phyloP scores from a whole-genome alignment of 176 grass and related monocot genomes.

The Oryza brachyantha region DNA sequence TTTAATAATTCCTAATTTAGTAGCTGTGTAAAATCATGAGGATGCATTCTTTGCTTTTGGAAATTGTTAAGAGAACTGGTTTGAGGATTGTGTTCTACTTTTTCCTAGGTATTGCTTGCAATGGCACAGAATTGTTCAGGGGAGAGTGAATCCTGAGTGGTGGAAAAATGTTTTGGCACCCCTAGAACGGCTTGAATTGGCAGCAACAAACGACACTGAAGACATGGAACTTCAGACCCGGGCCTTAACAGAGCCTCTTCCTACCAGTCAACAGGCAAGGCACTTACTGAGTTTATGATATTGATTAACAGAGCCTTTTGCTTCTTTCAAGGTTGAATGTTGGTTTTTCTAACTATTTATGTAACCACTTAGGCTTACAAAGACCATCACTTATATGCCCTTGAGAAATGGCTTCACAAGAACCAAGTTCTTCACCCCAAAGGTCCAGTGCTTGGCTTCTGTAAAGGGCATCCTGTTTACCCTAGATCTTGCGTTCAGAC shows the following conservation, averaged over 20 bases:
- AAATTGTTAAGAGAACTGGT: conserved; percentile 21
- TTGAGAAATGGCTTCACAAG: conserved; percentile 92
- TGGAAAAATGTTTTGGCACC: conserved; percentile 75
- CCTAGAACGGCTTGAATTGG: conserved; percentile 65
- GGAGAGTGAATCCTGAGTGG: conserved; percentile 72
- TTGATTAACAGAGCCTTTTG: background rate
- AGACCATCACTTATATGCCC: conserved; percentile 81
- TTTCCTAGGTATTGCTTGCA: conserved; percentile 81
- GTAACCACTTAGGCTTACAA: conserved; percentile 70
- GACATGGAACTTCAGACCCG: conserved; percentile 89
- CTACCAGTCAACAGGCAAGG: conserved; percentile 86
- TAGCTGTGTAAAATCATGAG: background rate
- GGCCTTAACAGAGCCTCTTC: conserved; percentile 90
- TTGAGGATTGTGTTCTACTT: conserved; percentile 6
- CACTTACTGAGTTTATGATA: conserved; percentile 9
- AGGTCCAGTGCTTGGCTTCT: conserved; percentile 88
- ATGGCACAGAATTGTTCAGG: conserved; percentile 79
- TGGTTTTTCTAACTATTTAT: conserved; percentile 17
- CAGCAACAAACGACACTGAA: conserved; percentile 59
- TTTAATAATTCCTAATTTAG: conserved; percentile 8
- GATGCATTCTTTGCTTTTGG: background rate
- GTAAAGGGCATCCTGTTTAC: conserved; percentile 80
- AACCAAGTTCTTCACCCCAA: conserved; percentile 83
- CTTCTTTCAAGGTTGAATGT: conserved; percentile 16
- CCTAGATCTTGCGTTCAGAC: conserved; percentile 79